Evolutionary conservation across 2,329 filamentous ascomycete genomes (phyloP), one percentile per base, ranked within the genome.

Genomic region (Beauveria rudraprayagi): DNA sequence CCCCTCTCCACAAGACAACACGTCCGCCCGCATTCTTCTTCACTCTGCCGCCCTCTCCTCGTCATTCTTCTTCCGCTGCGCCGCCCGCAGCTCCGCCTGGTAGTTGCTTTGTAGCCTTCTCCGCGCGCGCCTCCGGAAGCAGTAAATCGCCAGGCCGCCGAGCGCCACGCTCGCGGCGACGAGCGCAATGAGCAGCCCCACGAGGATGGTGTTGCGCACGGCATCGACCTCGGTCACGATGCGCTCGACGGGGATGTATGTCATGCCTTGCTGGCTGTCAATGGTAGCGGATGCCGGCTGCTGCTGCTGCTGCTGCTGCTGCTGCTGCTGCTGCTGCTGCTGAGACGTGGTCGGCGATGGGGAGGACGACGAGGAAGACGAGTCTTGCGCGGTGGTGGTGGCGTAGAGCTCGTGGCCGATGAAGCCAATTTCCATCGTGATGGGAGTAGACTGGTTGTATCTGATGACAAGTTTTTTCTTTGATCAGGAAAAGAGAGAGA

Each of bases 371-470:
- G 46, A 22, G 22, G 22, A 22, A 22, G 22, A 37, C 7, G 55
- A 24, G 1, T 19, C 46, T 37, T 40, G 17, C 8, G 51, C 28
- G 10, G 50, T 47, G 11, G 50, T 47, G 11, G 28, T 30, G 30
- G 10, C 28, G 50, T 16, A 16, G 30, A 60, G 50, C 11, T 60
- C 58, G 22, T 60, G 58, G 10, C 58, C 58, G 17, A 60, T 60
- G 30, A 60, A 60, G 9, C 58, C 58, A 1, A 16, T 19, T 14
- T 11, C 17, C 56, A 60, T 60, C 3, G 24, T 26, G 17, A 5
- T 3, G 24, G 14, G 24, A 9, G 17, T 44, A 19, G 16, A n/a
- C 28, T 19, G 14, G 3, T 19, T 1, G 11, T n/a, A 16, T 6
- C 0, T 37, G 34, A 16, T 37, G 34, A 37, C 34, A 14, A 14